Percentiles rank a stretch among this genome's conserved stretches.
phyloP scores from a whole-genome alignment of 1,139 yeast genomes.

The Hansenula anomala region DNA sequence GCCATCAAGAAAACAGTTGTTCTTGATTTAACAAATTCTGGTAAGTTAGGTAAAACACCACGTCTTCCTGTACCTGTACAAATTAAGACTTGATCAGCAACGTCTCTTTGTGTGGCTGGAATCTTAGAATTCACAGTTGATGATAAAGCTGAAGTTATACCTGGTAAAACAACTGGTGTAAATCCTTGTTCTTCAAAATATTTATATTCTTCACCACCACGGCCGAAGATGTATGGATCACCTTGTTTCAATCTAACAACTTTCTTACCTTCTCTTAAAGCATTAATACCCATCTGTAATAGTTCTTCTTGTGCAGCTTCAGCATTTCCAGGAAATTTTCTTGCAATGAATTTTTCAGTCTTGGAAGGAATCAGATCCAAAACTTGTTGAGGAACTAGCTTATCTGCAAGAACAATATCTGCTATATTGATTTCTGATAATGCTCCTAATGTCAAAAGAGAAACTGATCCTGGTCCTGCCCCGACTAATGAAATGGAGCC shows the following conservation, averaged over 20 bases:
- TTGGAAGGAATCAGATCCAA: conserved; percentile 71
- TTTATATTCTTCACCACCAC: conserved; percentile 90
- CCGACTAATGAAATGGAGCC: conserved; percentile 82
- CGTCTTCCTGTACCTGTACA: conserved; percentile 95
- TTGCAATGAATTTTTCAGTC: conserved; percentile 78
- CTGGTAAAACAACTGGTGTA: conserved; percentile 74
- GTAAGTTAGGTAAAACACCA: conserved; percentile 76
- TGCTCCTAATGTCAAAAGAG: conserved; percentile 83
- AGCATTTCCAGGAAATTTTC: conserved; percentile 96
- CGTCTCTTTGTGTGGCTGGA: conserved; percentile 90
- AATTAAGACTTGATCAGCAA: conserved; percentile 86
- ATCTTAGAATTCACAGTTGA: conserved; percentile 83
- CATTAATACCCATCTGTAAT: conserved; percentile 61
- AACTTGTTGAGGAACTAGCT: conserved; percentile 86
- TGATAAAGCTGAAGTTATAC: conserved; percentile 85
- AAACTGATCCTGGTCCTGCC: conserved; percentile 89
- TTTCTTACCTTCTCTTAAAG: conserved; percentile 57
- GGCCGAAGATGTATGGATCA: conserved; percentile 93
- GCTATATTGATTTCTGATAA: conserved; percentile 75
- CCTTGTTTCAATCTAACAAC: conserved; percentile 95
- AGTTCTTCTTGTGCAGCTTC: conserved; percentile 89
- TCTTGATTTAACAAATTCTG: conserved; percentile 64
- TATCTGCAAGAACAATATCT: conserved; percentile 83
- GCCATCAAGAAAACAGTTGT: conserved; percentile 93
- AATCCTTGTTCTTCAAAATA: conserved; percentile 67